Conservation (phyloP, 352 stramenopile genomes). For the Globisporangium irregulare region DNA sequence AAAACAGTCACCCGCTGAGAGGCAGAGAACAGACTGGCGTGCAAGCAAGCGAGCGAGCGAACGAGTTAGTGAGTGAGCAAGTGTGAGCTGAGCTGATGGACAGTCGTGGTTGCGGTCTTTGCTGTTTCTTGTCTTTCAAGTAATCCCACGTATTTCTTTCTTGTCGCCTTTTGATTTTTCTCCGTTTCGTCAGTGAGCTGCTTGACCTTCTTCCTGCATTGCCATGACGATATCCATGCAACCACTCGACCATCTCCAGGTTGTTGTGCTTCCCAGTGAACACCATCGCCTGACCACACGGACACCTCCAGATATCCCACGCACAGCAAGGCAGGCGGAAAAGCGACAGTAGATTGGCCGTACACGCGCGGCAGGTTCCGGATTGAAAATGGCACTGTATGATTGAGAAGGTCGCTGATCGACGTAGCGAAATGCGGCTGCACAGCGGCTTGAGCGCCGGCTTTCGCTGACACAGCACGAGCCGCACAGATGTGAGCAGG, state of each 20-base stretch:
- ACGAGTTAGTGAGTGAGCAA: neutral
- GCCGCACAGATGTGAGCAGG: neutral
- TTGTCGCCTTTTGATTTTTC: neutral
- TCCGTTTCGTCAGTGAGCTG: neutral
- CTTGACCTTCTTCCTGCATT: too few species aligned
- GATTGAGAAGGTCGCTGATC: neutral
- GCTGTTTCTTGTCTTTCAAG: neutral
- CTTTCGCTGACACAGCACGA: neutral
- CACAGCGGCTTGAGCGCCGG: too few species aligned
- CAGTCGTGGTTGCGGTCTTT: neutral
- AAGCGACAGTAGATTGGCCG: neutral
- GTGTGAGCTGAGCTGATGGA: slow-evolving; percentile 1
- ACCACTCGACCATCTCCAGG: neutral
- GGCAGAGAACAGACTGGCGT: neutral
- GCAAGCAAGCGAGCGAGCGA: neutral
- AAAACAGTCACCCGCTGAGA: slow-evolving; percentile 13
- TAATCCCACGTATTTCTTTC: slow-evolving; percentile 9
- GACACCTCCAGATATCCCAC: neutral
- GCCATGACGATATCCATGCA: neutral
- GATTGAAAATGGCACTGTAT: neutral
- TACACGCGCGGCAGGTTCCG: neutral
- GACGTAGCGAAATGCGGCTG: neutral
- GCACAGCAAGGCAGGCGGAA: neutral
- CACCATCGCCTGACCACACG: neutral
- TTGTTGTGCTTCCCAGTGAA: neutral